These are phyloP conservation scores for Sporothrix pallida DNA, from an alignment of 2,329 filamentous ascomycete species.

Conservation along the genomic window DNA sequence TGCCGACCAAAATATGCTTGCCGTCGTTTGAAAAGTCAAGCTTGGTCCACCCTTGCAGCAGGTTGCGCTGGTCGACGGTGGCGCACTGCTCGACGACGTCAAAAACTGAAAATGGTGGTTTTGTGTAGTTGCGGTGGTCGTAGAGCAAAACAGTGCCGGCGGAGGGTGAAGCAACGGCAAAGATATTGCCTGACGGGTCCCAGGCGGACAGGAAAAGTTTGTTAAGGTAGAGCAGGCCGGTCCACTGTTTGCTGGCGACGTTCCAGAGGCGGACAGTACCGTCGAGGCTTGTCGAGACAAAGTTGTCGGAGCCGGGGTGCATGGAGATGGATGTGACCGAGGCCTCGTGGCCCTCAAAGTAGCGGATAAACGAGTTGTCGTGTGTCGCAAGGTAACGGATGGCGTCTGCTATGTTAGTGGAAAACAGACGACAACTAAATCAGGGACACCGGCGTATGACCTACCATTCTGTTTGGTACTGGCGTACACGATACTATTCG, in stretches of 20 bases:
- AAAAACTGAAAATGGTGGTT: constrained; percentile 84
- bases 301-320: constrained; percentile 85
- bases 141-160: constrained; percentile 85
- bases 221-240: constrained; percentile 79
- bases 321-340: constrained; percentile 83
- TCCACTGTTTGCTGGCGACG: constrained; percentile 76
- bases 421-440: no score
- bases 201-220: constrained; percentile 84
- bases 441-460: background rate
- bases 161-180: constrained; percentile 83
- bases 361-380: constrained; percentile 94
- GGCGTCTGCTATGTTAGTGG: constrained; percentile 60
- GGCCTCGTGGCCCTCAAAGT: constrained; percentile 89
- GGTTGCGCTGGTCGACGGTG: constrained; percentile 60
- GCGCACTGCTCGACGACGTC: constrained; percentile 69
- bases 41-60: constrained; percentile 79
- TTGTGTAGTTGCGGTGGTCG: constrained; percentile 92
- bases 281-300: constrained; percentile 89
- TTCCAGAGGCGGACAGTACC: constrained; percentile 94
- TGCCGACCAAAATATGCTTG: constrained; percentile 82
- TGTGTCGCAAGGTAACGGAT: constrained; percentile 88
- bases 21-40: constrained; percentile 97
- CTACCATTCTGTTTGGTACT: constrained; percentile 91
- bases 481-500: constrained; percentile 90
- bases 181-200: constrained; percentile 89